Evolutionary conservation across 352 stramenopile genomes (phyloP), one percentile per base, ranked within the genome.

Genomic region (Phytophthora brassicae): DNA sequence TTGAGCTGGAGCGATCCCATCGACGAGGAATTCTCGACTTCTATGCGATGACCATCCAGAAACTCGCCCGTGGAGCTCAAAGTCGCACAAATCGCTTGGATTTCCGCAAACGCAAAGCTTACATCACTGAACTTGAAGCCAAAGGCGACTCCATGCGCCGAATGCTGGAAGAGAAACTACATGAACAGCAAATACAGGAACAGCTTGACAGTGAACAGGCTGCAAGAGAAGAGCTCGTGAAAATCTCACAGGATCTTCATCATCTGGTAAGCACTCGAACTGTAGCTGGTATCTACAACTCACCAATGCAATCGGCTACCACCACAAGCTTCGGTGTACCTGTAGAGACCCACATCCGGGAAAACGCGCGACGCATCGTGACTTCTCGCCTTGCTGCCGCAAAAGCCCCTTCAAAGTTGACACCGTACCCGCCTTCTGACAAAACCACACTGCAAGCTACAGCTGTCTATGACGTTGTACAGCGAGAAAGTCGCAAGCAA

Each of bases 211-310:
- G 62, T 12, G 64, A 84, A 11, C 35, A 72, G 9, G 74, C 71
- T 22, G 74, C 74, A 0, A 55, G 73, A 45, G 60, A 72, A 38
- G 81, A 89, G 44, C 66, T 89, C 0, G 60, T 72, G 20, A 64
- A 83, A 20, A 72, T 89, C 48, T 79, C 81, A 0, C 75, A 81
- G 57, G 70, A 88, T 47, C 62, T 89, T 11, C 81, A 89, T 46
- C 79, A 91, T 38, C 64, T 89, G 12, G 68, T 88, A 13, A 87
- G 81, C 24, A 89, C 76, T 6, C 74, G 64, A 1, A 51, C 72
- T 14, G 70, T 86, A 13, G 43, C 81, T 11, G 81, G 81, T 13
- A 72, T 91, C n/a, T 89, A 80, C 62, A 89, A 86, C 47, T 82
- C 81, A 1, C 74, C 74, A 0, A 72, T 68, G 24, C 60, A 69